These are phyloP conservation scores for Aspergillus sclerotioniger DNA, from an alignment of 495 filamentous ascomycete genomes.

Conservation along the genomic window DNA sequence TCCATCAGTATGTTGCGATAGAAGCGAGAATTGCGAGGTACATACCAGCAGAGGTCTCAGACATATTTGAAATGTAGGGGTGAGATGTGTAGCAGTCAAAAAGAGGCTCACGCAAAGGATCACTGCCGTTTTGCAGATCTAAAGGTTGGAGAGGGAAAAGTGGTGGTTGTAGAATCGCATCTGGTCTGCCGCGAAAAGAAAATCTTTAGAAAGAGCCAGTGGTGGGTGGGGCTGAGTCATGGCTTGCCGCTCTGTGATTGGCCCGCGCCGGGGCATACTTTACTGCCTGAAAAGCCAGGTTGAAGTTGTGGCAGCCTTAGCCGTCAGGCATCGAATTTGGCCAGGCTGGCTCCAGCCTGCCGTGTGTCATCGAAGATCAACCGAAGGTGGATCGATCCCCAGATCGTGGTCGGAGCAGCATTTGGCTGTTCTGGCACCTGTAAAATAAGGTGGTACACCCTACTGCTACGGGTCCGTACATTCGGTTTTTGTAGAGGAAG, in stretches of 20 bases:
- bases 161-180: slow-evolving; percentile 12
- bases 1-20: slow-evolving; percentile 12
- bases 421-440: too few relatives aligned
- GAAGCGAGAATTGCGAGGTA: background rate
- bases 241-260: slow-evolving; percentile 4
- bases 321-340: background rate
- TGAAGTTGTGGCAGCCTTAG: background rate
- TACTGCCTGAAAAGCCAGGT: background rate
- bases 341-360: too few relatives aligned
- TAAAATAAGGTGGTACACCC: too few relatives aligned
- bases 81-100: slow-evolving; percentile 20
- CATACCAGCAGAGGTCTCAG: slow-evolving; percentile 41
- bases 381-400: too few relatives aligned
- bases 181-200: slow-evolving; percentile 11
- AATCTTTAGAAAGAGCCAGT: slow-evolving; percentile 12
- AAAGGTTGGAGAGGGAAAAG: slow-evolving; percentile 19
- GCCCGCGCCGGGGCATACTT: background rate
- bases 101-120: slow-evolving; percentile 46
- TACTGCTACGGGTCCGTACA: too few relatives aligned
- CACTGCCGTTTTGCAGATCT: slow-evolving; percentile 35
- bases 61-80: slow-evolving; percentile 27
- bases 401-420: too few relatives aligned
- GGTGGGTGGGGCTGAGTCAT: background rate
- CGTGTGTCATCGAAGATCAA: too few relatives aligned
- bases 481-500: too few relatives aligned